phyloP scores from a whole-genome alignment of 495 filamentous ascomycete species.

The Podospora tetraspora region DNA sequence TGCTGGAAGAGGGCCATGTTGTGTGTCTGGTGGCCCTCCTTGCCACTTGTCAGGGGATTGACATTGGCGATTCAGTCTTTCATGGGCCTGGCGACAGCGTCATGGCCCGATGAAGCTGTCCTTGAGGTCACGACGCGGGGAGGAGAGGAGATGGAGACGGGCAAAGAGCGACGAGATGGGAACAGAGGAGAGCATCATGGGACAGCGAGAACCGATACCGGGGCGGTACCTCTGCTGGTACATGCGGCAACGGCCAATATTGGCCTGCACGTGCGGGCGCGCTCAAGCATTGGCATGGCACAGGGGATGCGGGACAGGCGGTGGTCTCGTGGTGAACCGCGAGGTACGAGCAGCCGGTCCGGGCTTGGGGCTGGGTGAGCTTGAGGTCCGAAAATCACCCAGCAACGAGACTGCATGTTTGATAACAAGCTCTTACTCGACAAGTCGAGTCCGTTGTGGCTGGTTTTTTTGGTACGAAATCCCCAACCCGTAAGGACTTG shows the following conservation, averaged over 20 bases:
- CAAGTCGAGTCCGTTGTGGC: no score
- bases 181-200: background rate
- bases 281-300: conserved; percentile 3
- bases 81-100: background rate
- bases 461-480: no score
- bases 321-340: background rate
- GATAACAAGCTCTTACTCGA: no score
- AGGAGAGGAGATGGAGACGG: background rate
- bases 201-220: background rate
- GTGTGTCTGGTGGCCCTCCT: background rate
- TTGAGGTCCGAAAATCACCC: no score
- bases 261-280: conserved; percentile 3
- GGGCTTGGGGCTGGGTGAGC: no score
- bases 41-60: background rate
- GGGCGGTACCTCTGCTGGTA: background rate
- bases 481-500: no score
- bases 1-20: conserved; percentile 4
- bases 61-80: background rate
- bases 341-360: background rate
- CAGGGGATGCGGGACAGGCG: no score
- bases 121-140: background rate
- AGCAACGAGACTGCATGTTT: no score
- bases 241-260: conserved; percentile 3
- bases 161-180: background rate
- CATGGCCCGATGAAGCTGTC: background rate